Conservation (phyloP, 2,329 filamentous ascomycete genomes). For the Exophiala mesophila region DNA sequence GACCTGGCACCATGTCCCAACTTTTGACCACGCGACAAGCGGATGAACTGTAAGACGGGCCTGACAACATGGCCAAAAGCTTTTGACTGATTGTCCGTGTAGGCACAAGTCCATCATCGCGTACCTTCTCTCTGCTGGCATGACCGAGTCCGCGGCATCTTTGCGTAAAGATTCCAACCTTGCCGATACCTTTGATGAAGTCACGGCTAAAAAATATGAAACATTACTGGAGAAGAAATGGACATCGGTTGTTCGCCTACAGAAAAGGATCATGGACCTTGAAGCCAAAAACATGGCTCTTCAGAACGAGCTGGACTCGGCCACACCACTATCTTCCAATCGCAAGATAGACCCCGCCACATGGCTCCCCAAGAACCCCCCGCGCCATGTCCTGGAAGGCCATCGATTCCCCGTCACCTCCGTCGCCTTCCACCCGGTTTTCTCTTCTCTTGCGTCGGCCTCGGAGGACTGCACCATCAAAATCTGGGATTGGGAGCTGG, state of each 20-base stretch:
- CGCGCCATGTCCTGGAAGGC: slow-evolving; percentile 76
- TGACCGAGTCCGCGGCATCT: slow-evolving; percentile 63
- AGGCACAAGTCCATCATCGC: slow-evolving; percentile 93
- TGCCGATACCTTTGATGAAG: slow-evolving; percentile 68
- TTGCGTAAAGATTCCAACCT: slow-evolving; percentile 74
- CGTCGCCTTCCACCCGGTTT: slow-evolving; percentile 87
- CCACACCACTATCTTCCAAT: slow-evolving; percentile 72
- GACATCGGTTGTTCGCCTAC: slow-evolving; percentile 89
- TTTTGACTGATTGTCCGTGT: slow-evolving; percentile 25
- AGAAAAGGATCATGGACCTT: slow-evolving; percentile 98
- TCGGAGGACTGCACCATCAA: slow-evolving; percentile 94
- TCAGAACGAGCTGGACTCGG: slow-evolving; percentile 78
- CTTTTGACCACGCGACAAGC: slow-evolving; percentile 75
- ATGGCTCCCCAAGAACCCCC: slow-evolving; percentile 81
- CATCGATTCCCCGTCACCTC: slow-evolving; percentile 78
- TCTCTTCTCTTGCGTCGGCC: slow-evolving; percentile 82
- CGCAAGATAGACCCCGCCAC: slow-evolving; percentile 74
- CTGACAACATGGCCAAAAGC: slow-evolving; percentile 12
- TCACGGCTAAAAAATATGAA: slow-evolving; percentile 89
- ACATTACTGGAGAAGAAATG: slow-evolving; percentile 95
- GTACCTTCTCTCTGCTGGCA: slow-evolving; percentile 71
- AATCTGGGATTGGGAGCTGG: slow-evolving; percentile 95
- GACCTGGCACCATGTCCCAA: slow-evolving; percentile 56
- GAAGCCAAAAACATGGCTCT: slow-evolving; percentile 68
- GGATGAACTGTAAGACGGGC: slow-evolving; percentile 72